Conservation (phyloP, 2,329 filamentous ascomycete species). For the Alternaria sp. region DNA sequence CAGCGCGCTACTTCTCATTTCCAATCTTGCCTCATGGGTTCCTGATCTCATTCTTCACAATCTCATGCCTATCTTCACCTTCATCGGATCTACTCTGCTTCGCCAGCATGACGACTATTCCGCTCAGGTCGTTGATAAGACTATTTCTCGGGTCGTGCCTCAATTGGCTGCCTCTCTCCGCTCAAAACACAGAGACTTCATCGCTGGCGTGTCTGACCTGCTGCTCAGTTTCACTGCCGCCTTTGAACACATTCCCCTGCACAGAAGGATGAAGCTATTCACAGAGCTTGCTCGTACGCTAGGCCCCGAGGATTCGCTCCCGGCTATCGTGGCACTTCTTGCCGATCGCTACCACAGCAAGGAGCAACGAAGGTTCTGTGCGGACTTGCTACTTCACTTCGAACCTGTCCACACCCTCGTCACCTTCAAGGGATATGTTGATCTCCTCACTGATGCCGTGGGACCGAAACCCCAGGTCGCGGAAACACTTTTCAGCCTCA, state of each 20-base stretch:
- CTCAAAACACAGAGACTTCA: conserved; percentile 75
- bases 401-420: conserved; percentile 74
- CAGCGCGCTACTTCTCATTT: conserved; percentile 84
- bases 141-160: conserved; percentile 91
- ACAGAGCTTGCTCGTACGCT: conserved; percentile 83
- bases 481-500: conserved; percentile 70
- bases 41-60: conserved; percentile 93
- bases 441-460: conserved; percentile 76
- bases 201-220: conserved; percentile 84
- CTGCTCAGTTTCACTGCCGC: conserved; percentile 96
- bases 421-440: conserved; percentile 76
- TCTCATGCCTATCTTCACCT: conserved; percentile 99
- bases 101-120: conserved; percentile 97
- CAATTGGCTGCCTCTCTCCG: conserved; percentile 85
- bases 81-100: conserved; percentile 91
- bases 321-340: conserved; percentile 85
- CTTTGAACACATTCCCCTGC: conserved; percentile 92
- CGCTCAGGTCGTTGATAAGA: conserved; percentile 91
- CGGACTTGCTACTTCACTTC: conserved; percentile 75
- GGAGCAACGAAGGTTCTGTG: conserved; percentile 76
- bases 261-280: conserved; percentile 83
- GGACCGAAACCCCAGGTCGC: conserved; percentile 77
- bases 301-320: conserved; percentile 84
- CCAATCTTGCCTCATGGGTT: conserved; percentile 82
- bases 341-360: conserved; percentile 86